Conservation (phyloP, 176 grass and related monocot species). For the Puccinellia tenuiflora region DNA sequence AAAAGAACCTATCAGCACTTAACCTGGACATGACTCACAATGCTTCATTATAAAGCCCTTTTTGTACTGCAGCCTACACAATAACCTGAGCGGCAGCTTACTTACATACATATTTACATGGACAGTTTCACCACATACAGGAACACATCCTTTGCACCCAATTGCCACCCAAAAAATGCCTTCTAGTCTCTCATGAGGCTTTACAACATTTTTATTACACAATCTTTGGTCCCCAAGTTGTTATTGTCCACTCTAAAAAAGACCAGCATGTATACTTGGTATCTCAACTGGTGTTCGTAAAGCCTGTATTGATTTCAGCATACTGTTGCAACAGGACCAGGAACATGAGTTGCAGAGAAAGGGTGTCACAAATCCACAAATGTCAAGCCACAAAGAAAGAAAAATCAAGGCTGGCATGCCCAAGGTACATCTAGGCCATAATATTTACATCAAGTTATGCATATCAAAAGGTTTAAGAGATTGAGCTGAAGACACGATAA, state of each 20-base stretch:
- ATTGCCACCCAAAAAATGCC: not conserved
- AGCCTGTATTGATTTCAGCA: not conserved
- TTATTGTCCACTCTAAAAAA: not conserved
- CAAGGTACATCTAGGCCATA: not conserved
- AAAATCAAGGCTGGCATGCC: not conserved
- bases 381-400: not conserved
- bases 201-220: not conserved
- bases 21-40: not conserved
- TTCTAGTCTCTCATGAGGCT: not conserved
- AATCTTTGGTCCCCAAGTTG: not conserved
- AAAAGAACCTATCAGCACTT: not conserved
- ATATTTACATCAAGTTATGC: constrained; percentile 26
- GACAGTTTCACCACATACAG: not conserved
- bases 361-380: not conserved
- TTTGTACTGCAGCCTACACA: not conserved
- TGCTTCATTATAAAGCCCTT: not conserved
- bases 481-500: constrained; percentile 42
- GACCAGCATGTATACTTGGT: not conserved
- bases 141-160: not conserved
- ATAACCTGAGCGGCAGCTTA: not conserved
- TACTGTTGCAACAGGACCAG: not conserved
- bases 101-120: not conserved
- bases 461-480: constrained; percentile 24
- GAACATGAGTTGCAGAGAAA: not conserved
- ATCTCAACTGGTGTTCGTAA: not conserved